phyloP scores from a whole-genome alignment of 208 protist genomes.

The Blechomonas ayalai region DNA sequence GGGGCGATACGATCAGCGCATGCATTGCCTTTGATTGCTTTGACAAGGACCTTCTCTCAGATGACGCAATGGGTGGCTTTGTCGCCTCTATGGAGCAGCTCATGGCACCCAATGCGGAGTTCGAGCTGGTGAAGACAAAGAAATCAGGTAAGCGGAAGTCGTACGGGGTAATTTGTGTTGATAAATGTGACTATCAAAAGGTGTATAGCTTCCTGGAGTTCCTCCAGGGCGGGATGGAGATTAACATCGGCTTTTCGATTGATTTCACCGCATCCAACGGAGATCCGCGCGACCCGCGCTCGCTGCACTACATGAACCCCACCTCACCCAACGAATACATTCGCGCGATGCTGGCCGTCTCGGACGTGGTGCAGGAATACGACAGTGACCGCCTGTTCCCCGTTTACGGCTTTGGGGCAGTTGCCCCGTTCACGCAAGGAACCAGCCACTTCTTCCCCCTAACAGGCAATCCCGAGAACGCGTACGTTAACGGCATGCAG shows the following conservation, averaged over 20 bases:
- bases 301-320: slow-evolving; percentile 47
- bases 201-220: slow-evolving; percentile 49
- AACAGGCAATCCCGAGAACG: slow-evolving; percentile 21
- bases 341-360: slow-evolving; percentile 32
- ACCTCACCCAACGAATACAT: slow-evolving; percentile 28
- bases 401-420: slow-evolving; percentile 32
- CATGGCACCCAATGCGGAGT: slow-evolving; percentile 3
- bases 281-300: slow-evolving; percentile 25
- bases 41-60: slow-evolving; percentile 7
- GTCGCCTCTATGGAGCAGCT: slow-evolving; percentile 12
- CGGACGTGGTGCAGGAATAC: slow-evolving; percentile 36
- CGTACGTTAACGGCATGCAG: slow-evolving; percentile 46
- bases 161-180: slow-evolving; percentile 19
- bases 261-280: slow-evolving; percentile 75
- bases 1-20: slow-evolving; percentile 7
- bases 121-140: slow-evolving; percentile 3
- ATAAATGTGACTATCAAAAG: slow-evolving; percentile 6
- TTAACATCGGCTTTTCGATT: slow-evolving; percentile 62
- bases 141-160: slow-evolving; percentile 21
- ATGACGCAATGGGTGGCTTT: slow-evolving; percentile 16
- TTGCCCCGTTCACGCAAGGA: slow-evolving; percentile 20
- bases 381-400: slow-evolving; percentile 39
- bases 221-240: slow-evolving; percentile 32
- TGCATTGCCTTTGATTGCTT: slow-evolving; percentile 21
- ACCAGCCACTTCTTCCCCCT: slow-evolving; percentile 51